These are phyloP conservation scores for Boletus insuetus DNA, from an alignment of 768 basidiomycete species.

Conservation along the genomic window DNA sequence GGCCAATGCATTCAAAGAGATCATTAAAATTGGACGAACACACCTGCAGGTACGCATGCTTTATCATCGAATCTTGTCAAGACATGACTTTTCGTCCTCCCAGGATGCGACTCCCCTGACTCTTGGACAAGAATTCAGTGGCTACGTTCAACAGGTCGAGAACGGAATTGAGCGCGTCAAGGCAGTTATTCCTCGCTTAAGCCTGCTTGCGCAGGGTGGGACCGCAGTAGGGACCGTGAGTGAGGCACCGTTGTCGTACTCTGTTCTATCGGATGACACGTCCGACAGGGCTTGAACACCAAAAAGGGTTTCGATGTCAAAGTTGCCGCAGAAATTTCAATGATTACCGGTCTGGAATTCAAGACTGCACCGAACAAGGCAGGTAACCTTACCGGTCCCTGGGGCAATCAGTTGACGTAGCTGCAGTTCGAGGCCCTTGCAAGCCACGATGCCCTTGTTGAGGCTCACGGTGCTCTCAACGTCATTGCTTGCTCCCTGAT, in stretches of 20 bases:
- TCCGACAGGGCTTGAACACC: slow-evolving; percentile 86
- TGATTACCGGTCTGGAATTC: slow-evolving; percentile 87
- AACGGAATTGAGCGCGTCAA: slow-evolving; percentile 88
- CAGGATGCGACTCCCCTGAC: slow-evolving; percentile 97
- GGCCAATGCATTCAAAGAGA: slow-evolving; percentile 77
- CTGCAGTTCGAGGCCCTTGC: slow-evolving; percentile 94
- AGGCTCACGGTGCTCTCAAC: slow-evolving; percentile 95
- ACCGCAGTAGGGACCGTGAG: slow-evolving; percentile 97
- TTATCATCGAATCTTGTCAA: neutral
- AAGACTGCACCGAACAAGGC: slow-evolving; percentile 98
- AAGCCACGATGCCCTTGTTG: slow-evolving; percentile 96
- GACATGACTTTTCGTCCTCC: neutral
- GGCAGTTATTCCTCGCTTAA: slow-evolving; percentile 79
- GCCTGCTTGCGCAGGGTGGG: slow-evolving; percentile 92
- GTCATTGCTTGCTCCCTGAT: slow-evolving; percentile 94
- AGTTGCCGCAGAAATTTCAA: slow-evolving; percentile 88
- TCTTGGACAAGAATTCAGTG: slow-evolving; percentile 97
- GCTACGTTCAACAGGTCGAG: slow-evolving; percentile 92
- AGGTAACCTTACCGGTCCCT: slow-evolving; percentile 10
- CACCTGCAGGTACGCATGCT: slow-evolving; percentile 68
- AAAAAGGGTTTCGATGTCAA: slow-evolving; percentile 95
- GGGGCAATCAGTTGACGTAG: slow-evolving; percentile 3
- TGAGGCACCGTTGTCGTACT: neutral
- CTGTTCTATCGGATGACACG: slow-evolving; percentile 6
- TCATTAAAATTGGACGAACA: slow-evolving; percentile 98